These are phyloP conservation scores for Trichoderma gracile DNA, from an alignment of 2,329 filamentous ascomycete species.

Conservation along the genomic window DNA sequence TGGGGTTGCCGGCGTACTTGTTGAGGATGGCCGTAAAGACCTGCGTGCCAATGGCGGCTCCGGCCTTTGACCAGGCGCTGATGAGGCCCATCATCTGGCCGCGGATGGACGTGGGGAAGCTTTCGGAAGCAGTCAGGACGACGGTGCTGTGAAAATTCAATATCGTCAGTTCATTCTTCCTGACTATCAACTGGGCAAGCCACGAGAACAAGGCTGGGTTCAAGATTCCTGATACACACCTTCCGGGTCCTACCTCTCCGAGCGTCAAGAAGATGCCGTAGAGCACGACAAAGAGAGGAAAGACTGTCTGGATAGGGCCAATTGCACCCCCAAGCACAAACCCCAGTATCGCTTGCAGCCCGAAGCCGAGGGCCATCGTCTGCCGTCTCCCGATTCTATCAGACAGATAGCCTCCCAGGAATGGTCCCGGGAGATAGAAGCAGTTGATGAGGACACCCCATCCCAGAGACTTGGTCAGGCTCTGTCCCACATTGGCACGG, in stretches of 20 bases:
- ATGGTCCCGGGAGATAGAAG: constrained; percentile 51
- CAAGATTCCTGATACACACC: constrained; percentile 29
- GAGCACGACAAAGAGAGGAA: constrained; percentile 53
- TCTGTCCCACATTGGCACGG: constrained; percentile 43
- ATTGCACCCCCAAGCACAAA: constrained; percentile 53
- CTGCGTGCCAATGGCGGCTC: constrained; percentile 52
- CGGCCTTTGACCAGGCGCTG: constrained; percentile 50
- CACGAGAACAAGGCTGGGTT: neutral
- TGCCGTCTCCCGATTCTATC: constrained; percentile 52
- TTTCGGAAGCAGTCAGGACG: constrained; percentile 46
- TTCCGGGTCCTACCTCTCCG: constrained; percentile 54
- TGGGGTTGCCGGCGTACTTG: constrained; percentile 41
- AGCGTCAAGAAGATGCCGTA: constrained; percentile 53
- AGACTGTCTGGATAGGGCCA: constrained; percentile 46
- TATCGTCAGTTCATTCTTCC: neutral
- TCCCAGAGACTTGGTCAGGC: constrained; percentile 46
- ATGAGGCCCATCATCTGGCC: constrained; percentile 53
- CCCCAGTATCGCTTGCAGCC: constrained; percentile 47
- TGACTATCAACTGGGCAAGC: no score
- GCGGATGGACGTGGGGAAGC: constrained; percentile 51
- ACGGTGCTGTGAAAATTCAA: constrained; percentile 37
- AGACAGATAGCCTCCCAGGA: constrained; percentile 50
- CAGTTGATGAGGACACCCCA: constrained; percentile 51
- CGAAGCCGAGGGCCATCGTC: constrained; percentile 54
- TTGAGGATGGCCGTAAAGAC: constrained; percentile 54